These are phyloP conservation scores for Lachnellula hyalina DNA, from an alignment of 2,329 filamentous ascomycete species.

Conservation along the genomic window DNA sequence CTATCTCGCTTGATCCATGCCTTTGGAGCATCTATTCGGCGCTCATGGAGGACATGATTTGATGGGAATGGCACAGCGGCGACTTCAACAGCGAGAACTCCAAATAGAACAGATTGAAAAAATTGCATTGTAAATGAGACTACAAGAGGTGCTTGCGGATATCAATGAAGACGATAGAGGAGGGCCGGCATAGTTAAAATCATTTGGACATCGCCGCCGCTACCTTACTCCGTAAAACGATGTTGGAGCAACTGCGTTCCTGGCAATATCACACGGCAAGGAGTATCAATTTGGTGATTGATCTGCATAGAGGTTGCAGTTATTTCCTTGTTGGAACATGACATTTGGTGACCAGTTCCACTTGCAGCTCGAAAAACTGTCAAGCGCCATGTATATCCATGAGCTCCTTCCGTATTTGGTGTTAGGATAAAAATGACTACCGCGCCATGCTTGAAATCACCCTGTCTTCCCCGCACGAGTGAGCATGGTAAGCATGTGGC, in stretches of 20 bases:
- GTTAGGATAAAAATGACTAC: neutral
- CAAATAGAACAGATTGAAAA: conserved; percentile 9
- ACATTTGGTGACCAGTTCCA: too few species aligned
- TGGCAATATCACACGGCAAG: neutral
- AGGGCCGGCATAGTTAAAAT: neutral
- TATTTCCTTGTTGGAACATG: too few species aligned
- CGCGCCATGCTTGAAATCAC: neutral
- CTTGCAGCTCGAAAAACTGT: neutral
- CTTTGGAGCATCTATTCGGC: conserved; percentile 10
- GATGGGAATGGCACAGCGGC: conserved; percentile 11
- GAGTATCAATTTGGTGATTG: neutral
- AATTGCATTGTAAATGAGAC: conserved; percentile 14
- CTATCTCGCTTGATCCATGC: conserved; percentile 19
- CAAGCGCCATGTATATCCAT: neutral
- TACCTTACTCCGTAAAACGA: too few species aligned
- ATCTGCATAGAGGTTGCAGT: neutral
- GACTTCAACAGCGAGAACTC: conserved; percentile 10
- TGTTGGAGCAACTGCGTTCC: neutral
- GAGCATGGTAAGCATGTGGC: neutral
- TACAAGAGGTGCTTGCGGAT: neutral
- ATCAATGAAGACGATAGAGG: neutral
- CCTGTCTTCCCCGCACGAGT: neutral
- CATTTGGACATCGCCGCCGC: neutral
- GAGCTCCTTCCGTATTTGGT: neutral
- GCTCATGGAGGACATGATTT: conserved; percentile 21